Evolutionary conservation across 2,329 filamentous ascomycete species (phyloP).

Genomic region (Parafenestella ontariensis): DNA sequence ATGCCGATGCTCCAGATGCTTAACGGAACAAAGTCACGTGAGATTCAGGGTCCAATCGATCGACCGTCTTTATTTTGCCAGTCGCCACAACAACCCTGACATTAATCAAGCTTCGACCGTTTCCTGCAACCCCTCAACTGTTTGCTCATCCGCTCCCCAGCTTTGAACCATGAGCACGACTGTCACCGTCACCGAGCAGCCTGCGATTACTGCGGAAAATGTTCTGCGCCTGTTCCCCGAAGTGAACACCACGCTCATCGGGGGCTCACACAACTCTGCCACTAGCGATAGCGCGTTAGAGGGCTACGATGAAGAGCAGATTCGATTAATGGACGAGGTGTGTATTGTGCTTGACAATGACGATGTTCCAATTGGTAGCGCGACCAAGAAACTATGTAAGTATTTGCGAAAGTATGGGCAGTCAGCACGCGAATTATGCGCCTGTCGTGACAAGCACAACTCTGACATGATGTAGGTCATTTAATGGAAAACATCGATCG

Average conservation of each 20-base stretch:
- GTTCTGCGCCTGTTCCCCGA: slow-evolving; percentile 92
- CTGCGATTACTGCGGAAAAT: slow-evolving; percentile 81
- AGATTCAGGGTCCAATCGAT: slow-evolving; percentile 4
- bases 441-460: background rate
- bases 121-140: slow-evolving; percentile 5
- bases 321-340: slow-evolving; percentile 96
- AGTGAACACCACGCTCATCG: slow-evolving; percentile 67
- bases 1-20: no score
- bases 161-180: slow-evolving; percentile 43
- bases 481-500: slow-evolving; percentile 99
- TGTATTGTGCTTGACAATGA: slow-evolving; percentile 96
- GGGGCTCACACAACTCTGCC: slow-evolving; percentile 66
- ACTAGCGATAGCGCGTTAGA: slow-evolving; percentile 72
- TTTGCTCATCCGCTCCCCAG: background rate
- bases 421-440: background rate
- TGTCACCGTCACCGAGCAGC: slow-evolving; percentile 47
- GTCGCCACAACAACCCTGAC: slow-evolving; percentile 4
- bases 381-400: slow-evolving; percentile 96
- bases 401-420: slow-evolving; percentile 25
- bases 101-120: slow-evolving; percentile 6
- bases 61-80: slow-evolving; percentile 7
- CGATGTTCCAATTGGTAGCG: slow-evolving; percentile 91
- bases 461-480: slow-evolving; percentile 69
- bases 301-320: slow-evolving; percentile 97
- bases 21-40: slow-evolving; percentile 7